Conservation (phyloP, 768 basidiomycete species). For the Lanmaoa rubissima region DNA sequence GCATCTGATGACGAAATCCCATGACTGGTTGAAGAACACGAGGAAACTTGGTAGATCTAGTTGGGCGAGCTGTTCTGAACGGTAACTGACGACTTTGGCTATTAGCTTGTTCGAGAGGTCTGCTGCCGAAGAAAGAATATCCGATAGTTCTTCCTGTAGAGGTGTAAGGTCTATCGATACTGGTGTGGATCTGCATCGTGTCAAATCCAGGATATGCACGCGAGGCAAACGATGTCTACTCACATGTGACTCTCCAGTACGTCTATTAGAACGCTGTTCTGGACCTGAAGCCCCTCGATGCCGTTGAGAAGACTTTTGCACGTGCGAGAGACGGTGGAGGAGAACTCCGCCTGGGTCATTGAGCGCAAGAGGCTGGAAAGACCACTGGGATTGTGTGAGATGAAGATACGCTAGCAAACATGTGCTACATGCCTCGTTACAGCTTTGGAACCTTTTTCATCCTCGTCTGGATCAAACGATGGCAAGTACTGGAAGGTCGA, state of each 20-base stretch:
- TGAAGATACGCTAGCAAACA: not conserved
- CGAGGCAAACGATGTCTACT: constrained; percentile 10
- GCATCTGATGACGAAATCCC: constrained; percentile 87
- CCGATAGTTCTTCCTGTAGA: constrained; percentile 65
- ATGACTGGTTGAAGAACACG: constrained; percentile 77
- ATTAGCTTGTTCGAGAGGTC: constrained; percentile 84
- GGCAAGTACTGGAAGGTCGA: constrained; percentile 51
- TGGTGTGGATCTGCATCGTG: constrained; percentile 35
- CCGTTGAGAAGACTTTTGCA: constrained; percentile 62
- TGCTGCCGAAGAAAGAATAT: constrained; percentile 74
- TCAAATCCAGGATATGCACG: constrained; percentile 1
- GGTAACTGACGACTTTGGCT: constrained; percentile 72
- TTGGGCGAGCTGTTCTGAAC: constrained; percentile 76
- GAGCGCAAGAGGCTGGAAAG: constrained; percentile 57
- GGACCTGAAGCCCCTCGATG: constrained; percentile 64
- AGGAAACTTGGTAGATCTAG: constrained; percentile 76
- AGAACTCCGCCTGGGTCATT: constrained; percentile 70
- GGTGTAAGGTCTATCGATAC: constrained; percentile 42
- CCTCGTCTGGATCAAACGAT: constrained; percentile 55
- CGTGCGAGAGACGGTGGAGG: constrained; percentile 55
- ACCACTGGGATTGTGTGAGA: constrained; percentile 21
- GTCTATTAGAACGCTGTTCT: constrained; percentile 55
- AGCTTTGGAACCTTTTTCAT: constrained; percentile 36
- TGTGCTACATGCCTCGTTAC: constrained; percentile 23
- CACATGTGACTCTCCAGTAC: constrained; percentile 51